These are phyloP conservation scores for Hanseniaspora gamundiae DNA, from an alignment of 1,139 yeast species.

Conservation along the genomic window DNA sequence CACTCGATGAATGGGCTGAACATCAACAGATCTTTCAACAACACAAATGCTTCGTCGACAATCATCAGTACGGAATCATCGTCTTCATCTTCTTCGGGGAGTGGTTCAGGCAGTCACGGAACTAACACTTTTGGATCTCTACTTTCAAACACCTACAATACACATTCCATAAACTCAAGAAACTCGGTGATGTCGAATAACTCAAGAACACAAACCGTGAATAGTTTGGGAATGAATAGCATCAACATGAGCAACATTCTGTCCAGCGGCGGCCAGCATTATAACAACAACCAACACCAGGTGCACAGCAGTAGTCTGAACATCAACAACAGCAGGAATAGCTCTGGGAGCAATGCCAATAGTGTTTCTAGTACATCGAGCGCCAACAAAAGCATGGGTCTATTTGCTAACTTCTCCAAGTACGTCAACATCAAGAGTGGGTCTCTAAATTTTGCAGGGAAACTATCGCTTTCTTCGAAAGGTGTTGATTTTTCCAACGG, in stretches of 20 bases:
- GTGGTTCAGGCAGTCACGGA: conserved; percentile 12
- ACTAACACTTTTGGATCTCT: conserved; percentile 23
- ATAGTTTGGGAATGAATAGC: conserved; percentile 12
- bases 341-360: background rate
- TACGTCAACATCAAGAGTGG: conserved; percentile 90
- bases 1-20: background rate
- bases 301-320: conserved; percentile 12
- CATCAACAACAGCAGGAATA: background rate
- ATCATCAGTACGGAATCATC: conserved; percentile 1
- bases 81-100: conserved; percentile 4
- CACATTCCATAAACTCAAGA: background rate
- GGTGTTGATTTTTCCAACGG: conserved; percentile 91
- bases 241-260: conserved; percentile 20
- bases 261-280: conserved; percentile 11
- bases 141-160: conserved; percentile 15
- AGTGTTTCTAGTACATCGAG: background rate
- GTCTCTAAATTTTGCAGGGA: conserved; percentile 81
- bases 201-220: background rate
- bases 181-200: background rate
- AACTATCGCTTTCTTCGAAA: conserved; percentile 80
- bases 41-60: conserved; percentile 4
- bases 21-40: background rate
- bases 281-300: conserved; percentile 21
- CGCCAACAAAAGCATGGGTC: conserved; percentile 1
- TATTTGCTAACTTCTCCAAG: conserved; percentile 73